Evolutionary conservation across 345 rosid species (phyloP).

Genomic region (Salix exigua): DNA sequence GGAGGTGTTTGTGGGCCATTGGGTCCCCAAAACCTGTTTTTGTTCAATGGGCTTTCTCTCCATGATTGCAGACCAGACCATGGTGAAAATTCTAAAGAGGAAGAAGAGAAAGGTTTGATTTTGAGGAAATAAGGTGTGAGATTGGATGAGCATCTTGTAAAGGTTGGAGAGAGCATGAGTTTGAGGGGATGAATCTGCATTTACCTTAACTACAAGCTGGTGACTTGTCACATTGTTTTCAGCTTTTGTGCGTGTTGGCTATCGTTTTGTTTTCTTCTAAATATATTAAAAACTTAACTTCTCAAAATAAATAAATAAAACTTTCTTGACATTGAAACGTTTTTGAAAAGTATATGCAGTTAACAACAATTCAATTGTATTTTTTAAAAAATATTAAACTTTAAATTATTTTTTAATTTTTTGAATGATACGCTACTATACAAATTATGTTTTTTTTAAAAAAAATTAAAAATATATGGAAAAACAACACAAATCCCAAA

Average conservation of each 20-base stretch:
- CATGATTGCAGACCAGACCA: constrained; percentile 73
- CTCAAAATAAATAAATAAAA: too few relatives aligned
- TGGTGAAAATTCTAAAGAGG: constrained; percentile 28
- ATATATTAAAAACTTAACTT: too few relatives aligned
- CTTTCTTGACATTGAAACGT: too few relatives aligned
- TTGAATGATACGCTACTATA: too few relatives aligned
- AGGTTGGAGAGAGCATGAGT: not conserved
- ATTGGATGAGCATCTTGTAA: constrained; percentile 5
- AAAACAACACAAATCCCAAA: too few relatives aligned
- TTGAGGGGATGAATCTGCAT: not conserved
- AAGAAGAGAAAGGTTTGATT: constrained; percentile 24
- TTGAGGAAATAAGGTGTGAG: constrained; percentile 2
- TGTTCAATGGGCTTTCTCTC: constrained; percentile 60
- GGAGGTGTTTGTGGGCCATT: constrained; percentile 44
- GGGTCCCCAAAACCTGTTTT: constrained; percentile 75
- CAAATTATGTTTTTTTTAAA: too few relatives aligned
- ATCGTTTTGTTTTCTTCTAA: too few relatives aligned
- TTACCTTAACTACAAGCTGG: not conserved
- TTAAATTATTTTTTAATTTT: too few relatives aligned
- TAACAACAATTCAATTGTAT: too few relatives aligned
- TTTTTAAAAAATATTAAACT: too few relatives aligned
- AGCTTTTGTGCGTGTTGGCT: not conserved
- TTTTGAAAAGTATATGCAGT: too few relatives aligned
- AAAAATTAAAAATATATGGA: too few relatives aligned
- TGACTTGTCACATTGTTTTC: not conserved